Percentiles rank a stretch among this genome's conserved stretches.
These are phyloP conservation scores for Haplographium delicatum DNA, from an alignment of 495 filamentous ascomycete species.

Conservation along the genomic window DNA sequence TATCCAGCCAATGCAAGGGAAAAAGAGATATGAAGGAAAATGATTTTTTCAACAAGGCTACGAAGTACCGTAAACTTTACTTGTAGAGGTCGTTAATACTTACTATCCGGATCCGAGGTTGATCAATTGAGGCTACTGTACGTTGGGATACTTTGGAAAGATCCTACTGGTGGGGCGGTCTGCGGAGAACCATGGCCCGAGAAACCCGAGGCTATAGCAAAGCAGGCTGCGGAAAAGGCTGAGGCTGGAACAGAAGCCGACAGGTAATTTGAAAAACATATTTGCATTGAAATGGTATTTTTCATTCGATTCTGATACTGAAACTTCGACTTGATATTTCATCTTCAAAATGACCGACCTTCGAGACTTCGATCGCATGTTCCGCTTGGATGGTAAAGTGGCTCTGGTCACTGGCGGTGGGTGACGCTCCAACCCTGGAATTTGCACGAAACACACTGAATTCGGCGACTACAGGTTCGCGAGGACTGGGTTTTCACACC, in stretches of 20 bases:
- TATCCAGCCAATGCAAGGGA: not conserved
- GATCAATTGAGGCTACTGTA: not conserved
- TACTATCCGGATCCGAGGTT: not conserved
- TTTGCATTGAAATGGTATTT: too few species aligned
- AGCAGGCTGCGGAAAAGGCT: too few species aligned
- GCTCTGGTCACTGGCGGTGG: constrained; percentile 36
- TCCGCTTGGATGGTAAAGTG: constrained; percentile 38
- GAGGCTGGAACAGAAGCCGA: too few species aligned
- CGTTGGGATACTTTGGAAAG: too few species aligned
- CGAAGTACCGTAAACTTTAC: too few species aligned
- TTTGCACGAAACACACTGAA: too few species aligned
- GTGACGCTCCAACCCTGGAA: too few species aligned
- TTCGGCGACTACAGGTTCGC: constrained; percentile 27
- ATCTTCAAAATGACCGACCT: constrained; percentile 20
- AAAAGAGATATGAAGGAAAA: not conserved
- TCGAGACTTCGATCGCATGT: constrained; percentile 29
- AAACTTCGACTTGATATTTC: too few species aligned
- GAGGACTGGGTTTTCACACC: constrained; percentile 36
- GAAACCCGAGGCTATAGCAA: not conserved
- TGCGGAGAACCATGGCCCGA: not conserved
- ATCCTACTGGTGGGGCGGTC: not conserved
- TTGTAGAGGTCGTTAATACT: too few species aligned
- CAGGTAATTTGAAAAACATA: too few species aligned
- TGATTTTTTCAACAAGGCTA: too few species aligned
- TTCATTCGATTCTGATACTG: too few species aligned